phyloP scores from a whole-genome alignment of 2,329 filamentous ascomycete species.

The Cladosporium sp. region DNA sequence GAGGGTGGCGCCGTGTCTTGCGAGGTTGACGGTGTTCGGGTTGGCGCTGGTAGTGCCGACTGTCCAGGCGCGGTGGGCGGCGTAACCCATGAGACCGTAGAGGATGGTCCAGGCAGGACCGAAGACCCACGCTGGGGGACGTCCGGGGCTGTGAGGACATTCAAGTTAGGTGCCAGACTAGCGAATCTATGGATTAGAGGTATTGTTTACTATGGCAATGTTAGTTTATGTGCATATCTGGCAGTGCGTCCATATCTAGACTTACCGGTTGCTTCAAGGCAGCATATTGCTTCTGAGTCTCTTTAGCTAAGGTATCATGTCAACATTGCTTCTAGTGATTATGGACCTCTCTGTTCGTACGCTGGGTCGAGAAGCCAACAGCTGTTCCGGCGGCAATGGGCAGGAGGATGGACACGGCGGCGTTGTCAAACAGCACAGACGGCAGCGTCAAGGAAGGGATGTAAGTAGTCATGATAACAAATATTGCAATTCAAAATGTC shows the following conservation, averaged over 20 bases:
- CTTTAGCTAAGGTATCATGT: neutral
- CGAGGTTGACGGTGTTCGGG: conserved; percentile 52
- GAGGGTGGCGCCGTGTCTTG: conserved; percentile 67
- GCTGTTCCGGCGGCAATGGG: conserved; percentile 69
- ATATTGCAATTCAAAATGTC: neutral
- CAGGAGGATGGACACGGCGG: conserved; percentile 69
- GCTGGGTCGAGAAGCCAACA: conserved; percentile 65
- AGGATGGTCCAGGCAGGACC: conserved; percentile 57
- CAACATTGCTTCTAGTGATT: neutral
- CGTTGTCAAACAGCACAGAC: conserved; percentile 63
- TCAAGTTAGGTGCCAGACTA: neutral
- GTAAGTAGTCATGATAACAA: conserved; percentile 70
- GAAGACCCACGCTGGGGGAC: conserved; percentile 54
- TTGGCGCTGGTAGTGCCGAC: conserved; percentile 57
- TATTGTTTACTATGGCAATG: conserved; percentile 1
- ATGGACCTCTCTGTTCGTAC: conserved; percentile 48
- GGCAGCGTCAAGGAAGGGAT: conserved; percentile 76
- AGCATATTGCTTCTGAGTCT: conserved; percentile 11
- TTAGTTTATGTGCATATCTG: neutral
- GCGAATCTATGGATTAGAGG: neutral
- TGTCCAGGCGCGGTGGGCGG: conserved; percentile 71
- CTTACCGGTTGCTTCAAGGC: conserved; percentile 29
- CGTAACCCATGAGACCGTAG: conserved; percentile 78
- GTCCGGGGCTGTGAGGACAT: conserved; percentile 38
- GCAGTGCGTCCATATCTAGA: conserved; percentile 34